Evolutionary conservation across 257 asterid species (phyloP).

Genomic region (Penstemon davidsonii): DNA sequence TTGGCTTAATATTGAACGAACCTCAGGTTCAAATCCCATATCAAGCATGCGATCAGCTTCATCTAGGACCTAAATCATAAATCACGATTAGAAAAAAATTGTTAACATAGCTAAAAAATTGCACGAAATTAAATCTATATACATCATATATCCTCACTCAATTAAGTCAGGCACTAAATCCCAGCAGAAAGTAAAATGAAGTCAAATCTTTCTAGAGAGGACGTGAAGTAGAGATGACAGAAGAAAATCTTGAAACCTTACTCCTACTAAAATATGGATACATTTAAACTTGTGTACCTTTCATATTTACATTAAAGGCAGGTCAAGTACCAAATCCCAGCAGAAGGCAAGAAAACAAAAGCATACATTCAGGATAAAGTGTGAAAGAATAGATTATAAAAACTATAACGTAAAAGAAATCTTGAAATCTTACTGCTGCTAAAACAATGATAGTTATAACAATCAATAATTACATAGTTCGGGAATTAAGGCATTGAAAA

Average conservation of each 20-base stretch:
- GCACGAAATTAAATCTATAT: background rate
- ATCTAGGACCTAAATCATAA: constrained; percentile 69
- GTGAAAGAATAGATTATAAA: background rate
- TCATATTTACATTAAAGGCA: background rate
- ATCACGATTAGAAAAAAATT: constrained; percentile 19
- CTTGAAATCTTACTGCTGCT: no score
- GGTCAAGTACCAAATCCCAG: background rate
- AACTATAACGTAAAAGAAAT: no score
- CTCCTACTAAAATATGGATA: no score
- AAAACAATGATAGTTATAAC: no score
- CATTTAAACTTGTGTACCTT: background rate
- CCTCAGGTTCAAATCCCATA: constrained; percentile 99
- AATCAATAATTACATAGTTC: no score
- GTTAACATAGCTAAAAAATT: background rate
- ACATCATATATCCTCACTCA: background rate
- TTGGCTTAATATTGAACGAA: constrained; percentile 85
- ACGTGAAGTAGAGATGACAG: background rate
- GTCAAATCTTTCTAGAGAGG: background rate
- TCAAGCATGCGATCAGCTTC: constrained; percentile 99
- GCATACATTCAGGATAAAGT: background rate
- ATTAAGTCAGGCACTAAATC: background rate
- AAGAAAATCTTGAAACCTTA: background rate
- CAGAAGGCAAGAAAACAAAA: background rate
- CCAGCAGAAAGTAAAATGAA: constrained; percentile 14
- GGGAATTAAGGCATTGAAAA: no score